These are phyloP conservation scores for Circinella umbellata DNA, from an alignment of 371 early-diverging fungal species.

Conservation along the genomic window DNA sequence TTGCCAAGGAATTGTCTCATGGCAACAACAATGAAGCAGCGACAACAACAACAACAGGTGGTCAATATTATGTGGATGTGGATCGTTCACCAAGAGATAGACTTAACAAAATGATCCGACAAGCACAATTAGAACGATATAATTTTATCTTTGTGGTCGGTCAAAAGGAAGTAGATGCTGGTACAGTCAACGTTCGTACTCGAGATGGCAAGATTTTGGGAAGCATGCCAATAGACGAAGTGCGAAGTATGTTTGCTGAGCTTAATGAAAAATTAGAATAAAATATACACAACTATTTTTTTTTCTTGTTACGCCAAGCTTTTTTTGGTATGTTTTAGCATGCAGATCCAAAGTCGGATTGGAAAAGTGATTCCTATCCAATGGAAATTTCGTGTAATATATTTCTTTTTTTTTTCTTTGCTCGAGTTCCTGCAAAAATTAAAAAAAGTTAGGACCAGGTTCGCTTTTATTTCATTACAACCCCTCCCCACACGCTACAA, in stretches of 20 bases:
- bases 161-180: slow-evolving; percentile 81
- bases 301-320: slow-evolving; percentile 1
- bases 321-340: not conserved
- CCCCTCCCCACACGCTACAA: too few relatives aligned
- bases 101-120: slow-evolving; percentile 97
- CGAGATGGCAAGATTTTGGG: slow-evolving; percentile 66
- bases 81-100: slow-evolving; percentile 81
- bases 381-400: not conserved
- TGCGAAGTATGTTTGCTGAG: slow-evolving; percentile 50
- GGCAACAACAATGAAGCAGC: slow-evolving; percentile 20
- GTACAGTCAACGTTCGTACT: slow-evolving; percentile 88
- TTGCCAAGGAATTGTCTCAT: slow-evolving; percentile 41
- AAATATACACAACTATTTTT: not conserved
- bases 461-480: too few relatives aligned
- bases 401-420: not conserved
- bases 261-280: slow-evolving; percentile 45
- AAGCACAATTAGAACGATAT: slow-evolving; percentile 88
- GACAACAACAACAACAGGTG: slow-evolving; percentile 12
- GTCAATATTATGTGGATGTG: slow-evolving; percentile 74
- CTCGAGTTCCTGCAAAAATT: slow-evolving; percentile 2
- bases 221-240: slow-evolving; percentile 47
- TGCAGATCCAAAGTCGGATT: not conserved
- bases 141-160: slow-evolving; percentile 96
- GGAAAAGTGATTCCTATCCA: not conserved
- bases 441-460: not conserved